phyloP scores from a whole-genome alignment of 371 early-diverging fungal genomes.

The Syncephalastrum racemosum region DNA sequence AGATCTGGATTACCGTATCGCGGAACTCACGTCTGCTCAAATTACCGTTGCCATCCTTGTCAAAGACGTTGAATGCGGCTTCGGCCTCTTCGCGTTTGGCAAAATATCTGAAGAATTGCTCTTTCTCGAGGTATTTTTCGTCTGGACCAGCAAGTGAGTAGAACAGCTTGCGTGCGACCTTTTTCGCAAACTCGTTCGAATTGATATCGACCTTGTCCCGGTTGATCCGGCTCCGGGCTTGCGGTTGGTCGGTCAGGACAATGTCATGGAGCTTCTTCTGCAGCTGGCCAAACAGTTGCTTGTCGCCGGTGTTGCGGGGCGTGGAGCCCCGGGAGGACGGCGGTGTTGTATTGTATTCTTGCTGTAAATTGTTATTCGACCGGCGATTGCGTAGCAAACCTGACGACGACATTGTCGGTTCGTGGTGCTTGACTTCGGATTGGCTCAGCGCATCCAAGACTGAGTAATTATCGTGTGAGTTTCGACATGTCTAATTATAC shows the following conservation, averaged over 20 bases:
- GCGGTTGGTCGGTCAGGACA: conserved; percentile 31
- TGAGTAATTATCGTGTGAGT: conserved; percentile 6
- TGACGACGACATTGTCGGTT: no score
- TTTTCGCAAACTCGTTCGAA: conserved; percentile 39
- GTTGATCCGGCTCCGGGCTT: conserved; percentile 16
- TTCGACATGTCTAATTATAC: no score
- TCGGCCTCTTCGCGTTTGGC: conserved; percentile 48
- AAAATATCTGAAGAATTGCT: conserved; percentile 55
- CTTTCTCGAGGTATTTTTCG: conserved; percentile 26
- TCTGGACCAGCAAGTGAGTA: conserved; percentile 31
- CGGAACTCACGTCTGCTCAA: conserved; percentile 64
- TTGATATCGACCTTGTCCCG: conserved; percentile 36
- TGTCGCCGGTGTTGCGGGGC: conserved; percentile 2
- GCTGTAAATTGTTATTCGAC: conserved; percentile 1
- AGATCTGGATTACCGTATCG: conserved; percentile 57
- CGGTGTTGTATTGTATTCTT: no score
- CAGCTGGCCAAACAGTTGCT: conserved; percentile 14
- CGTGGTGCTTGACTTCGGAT: conserved; percentile 17
- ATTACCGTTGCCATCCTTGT: conserved; percentile 71
- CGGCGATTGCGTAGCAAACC: conserved; percentile 13
- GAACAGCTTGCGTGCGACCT: conserved; percentile 37
- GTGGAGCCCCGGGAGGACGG: no score
- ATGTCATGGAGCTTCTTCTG: conserved; percentile 25
- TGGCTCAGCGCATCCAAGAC: conserved; percentile 37
- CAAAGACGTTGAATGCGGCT: conserved; percentile 65